These are phyloP conservation scores for Paracamarosporium sp. DNA, from an alignment of 2,329 filamentous ascomycete genomes.

Conservation along the genomic window DNA sequence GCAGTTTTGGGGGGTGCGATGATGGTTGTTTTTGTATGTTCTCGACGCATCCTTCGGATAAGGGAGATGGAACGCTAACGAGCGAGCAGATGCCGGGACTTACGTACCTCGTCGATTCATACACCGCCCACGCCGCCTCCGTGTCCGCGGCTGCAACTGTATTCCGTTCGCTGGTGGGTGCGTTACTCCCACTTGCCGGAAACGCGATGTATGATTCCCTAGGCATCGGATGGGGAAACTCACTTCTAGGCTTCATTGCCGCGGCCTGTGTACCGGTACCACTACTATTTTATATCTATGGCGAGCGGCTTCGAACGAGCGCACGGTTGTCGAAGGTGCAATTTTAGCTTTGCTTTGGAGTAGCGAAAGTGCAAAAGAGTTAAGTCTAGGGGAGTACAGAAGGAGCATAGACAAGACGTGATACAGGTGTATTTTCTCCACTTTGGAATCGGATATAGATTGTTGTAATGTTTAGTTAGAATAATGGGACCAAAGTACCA, in stretches of 20 bases:
- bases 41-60: background rate
- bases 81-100: constrained; percentile 24
- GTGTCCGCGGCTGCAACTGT: constrained; percentile 40
- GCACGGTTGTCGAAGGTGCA: background rate
- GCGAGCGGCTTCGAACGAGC: constrained; percentile 11
- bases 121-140: constrained; percentile 37
- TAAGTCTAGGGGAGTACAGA: background rate
- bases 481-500: background rate
- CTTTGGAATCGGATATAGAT: background rate
- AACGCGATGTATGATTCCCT: constrained; percentile 32
- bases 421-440: background rate
- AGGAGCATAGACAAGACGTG: too few species aligned
- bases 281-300: constrained; percentile 18
- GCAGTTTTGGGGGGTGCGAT: background rate
- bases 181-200: constrained; percentile 39
- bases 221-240: constrained; percentile 33
- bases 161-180: constrained; percentile 31
- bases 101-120: constrained; percentile 38
- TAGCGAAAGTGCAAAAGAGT: background rate
- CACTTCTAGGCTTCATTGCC: constrained; percentile 28
- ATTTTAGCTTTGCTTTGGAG: background rate
- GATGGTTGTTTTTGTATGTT: background rate
- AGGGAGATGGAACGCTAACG: background rate
- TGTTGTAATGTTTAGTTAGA: background rate
- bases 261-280: constrained; percentile 22